These are phyloP conservation scores for Phytophthora brassicae DNA, from an alignment of 352 stramenopile species.

Conservation along the genomic window DNA sequence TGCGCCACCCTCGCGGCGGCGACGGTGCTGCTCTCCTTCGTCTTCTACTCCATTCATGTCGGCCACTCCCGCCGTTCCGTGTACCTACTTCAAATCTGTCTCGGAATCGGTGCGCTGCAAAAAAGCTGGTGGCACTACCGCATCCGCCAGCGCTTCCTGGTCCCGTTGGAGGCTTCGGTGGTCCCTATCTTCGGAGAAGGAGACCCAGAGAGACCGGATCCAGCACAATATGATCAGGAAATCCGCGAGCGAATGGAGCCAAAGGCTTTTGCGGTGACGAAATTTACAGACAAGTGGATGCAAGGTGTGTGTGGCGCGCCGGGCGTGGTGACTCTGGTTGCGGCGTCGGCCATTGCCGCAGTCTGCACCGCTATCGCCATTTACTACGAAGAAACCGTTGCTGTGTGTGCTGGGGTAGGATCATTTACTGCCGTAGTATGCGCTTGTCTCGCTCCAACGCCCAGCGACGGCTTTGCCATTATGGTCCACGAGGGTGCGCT, in stretches of 20 bases:
- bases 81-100: slow-evolving; percentile 43
- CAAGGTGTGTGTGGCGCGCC: slow-evolving; percentile 13
- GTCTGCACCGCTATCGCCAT: slow-evolving; percentile 17
- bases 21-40: slow-evolving; percentile 27
- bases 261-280: slow-evolving; percentile 23
- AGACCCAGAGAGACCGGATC: slow-evolving; percentile 16
- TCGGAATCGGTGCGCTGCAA: slow-evolving; percentile 46
- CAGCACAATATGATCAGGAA: slow-evolving; percentile 23
- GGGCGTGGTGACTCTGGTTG: slow-evolving; percentile 9
- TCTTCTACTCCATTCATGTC: slow-evolving; percentile 45
- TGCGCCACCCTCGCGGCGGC: slow-evolving; percentile 14
- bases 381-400: slow-evolving; percentile 30
- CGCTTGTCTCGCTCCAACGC: slow-evolving; percentile 43
- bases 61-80: slow-evolving; percentile 30
- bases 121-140: slow-evolving; percentile 68
- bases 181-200: slow-evolving; percentile 14
- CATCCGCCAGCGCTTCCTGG: slow-evolving; percentile 57
- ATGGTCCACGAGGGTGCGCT: slow-evolving; percentile 57
- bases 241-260: slow-evolving; percentile 35
- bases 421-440: slow-evolving; percentile 36
- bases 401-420: slow-evolving; percentile 31
- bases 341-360: slow-evolving; percentile 12
- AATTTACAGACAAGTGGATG: slow-evolving; percentile 34
- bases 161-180: slow-evolving; percentile 28
- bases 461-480: slow-evolving; percentile 42